Evolutionary conservation across 257 asterid genomes (phyloP).

Genomic region (Przewalskia tangutica): DNA sequence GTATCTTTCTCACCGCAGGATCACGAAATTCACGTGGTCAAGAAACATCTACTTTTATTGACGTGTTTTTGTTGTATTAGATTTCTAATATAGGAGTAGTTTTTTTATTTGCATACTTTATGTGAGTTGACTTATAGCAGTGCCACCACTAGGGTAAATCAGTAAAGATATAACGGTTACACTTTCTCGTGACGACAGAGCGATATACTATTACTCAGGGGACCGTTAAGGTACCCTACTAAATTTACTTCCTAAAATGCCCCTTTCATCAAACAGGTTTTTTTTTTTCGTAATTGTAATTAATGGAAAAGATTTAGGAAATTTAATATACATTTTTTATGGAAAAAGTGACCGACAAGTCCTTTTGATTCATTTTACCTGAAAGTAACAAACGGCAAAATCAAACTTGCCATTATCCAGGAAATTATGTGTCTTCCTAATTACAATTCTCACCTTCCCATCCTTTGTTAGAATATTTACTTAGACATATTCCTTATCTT

Average conservation of each 20-base stretch:
- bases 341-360: slow-evolving; percentile 21
- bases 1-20: background rate
- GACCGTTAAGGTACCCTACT: slow-evolving; percentile 2
- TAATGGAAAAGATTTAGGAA: background rate
- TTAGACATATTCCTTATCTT: too few relatives aligned
- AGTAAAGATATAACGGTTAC: background rate
- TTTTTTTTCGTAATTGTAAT: background rate
- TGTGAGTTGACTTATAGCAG: slow-evolving; percentile 2
- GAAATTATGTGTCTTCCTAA: background rate
- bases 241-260: background rate
- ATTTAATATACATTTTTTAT: background rate
- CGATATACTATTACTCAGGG: slow-evolving; percentile 12
- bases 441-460: background rate
- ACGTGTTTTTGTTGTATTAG: background rate
- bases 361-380: background rate
- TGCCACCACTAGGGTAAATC: background rate
- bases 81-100: background rate
- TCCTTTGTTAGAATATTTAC: too few relatives aligned
- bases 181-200: slow-evolving; percentile 9
- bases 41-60: slow-evolving; percentile 1
- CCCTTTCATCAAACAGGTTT: background rate
- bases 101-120: background rate
- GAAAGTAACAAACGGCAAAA: background rate
- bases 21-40: slow-evolving; percentile 4
- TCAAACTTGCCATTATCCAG: background rate